Base-by-base conservation (phyloP, 495 filamentous ascomycete genomes). In the Xylaria sp. region DNA sequence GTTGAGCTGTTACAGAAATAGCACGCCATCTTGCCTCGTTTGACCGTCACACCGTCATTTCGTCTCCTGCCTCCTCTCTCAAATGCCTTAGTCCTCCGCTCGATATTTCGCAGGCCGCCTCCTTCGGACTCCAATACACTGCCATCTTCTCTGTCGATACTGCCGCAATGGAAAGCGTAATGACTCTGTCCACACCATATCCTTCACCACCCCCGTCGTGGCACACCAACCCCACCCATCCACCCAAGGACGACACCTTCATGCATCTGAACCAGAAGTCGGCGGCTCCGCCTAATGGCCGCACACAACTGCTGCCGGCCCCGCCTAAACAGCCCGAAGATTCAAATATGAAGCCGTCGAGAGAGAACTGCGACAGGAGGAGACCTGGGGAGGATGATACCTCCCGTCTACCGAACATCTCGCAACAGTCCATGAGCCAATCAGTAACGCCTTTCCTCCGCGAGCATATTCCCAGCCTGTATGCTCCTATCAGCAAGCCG, bases 401-500 rank as follows among this genome's bases (percentile, higher is more conserved):
- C 72, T 72, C 79, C 67, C 64, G 76, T 69, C 66, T 83, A 58
- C 76, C 77, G 63, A 85, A 80, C 72, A 84, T 86, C 80, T 83
- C 84, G 48, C 80, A 83, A 65, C 78, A 82, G 64, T 75, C 86
- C 29, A 87, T 86, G 55, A 81, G 82, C 62, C 83, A 88, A 74
- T 85, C 84, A 12, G 88, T 97, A 55, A 90, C 91, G 4, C 94
- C 95, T 0, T 97, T 97, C 75, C 86, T 98, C 57, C 88, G 89
- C 64, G 91, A 91, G 79, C 93, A 98, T 73, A 95, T 97, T 8
- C 94, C 94, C 1, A 87, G 88, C 50, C 88, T 94, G 76, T 97
- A 97, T 79, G 92, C 92, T 3, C 91, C 91, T 3, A 80, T 90
- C 62, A 88, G 90, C 71, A 79, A 84, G 73, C 52, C 79, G 2